A percentile compares a stretch with the other conserved stretches of the same genome.
Evolutionary conservation across 2,329 filamentous ascomycete genomes (phyloP).

Genomic region (Fusarium nisikadoi): DNA sequence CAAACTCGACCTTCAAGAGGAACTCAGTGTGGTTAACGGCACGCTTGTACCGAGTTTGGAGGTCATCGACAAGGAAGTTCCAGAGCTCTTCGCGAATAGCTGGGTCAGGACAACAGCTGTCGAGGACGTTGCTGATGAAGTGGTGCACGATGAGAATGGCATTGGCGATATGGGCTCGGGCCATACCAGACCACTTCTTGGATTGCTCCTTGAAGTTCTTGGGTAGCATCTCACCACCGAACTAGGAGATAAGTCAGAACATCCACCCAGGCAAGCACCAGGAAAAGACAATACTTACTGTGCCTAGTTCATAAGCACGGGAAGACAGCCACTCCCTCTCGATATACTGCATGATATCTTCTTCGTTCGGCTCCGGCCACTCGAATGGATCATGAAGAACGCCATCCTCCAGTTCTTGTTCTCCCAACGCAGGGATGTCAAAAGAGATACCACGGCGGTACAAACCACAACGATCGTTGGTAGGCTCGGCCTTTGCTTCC

Average conservation of each 20-base stretch:
- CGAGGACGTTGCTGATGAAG: constrained; percentile 60
- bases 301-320: constrained; percentile 66
- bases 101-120: constrained; percentile 55
- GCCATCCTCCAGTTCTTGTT: constrained; percentile 37
- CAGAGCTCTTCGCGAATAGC: constrained; percentile 56
- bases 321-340: constrained; percentile 52
- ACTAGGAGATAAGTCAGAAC: constrained; percentile 35
- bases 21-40: constrained; percentile 62
- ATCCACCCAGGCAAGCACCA: too few species aligned
- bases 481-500: not conserved
- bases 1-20: constrained; percentile 53
- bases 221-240: constrained; percentile 54
- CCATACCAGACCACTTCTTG: constrained; percentile 61
- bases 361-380: constrained; percentile 12
- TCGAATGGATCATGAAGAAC: constrained; percentile 40
- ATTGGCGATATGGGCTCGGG: constrained; percentile 61
- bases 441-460: constrained; percentile 6
- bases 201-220: constrained; percentile 64
- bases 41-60: constrained; percentile 57
- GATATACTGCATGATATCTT: constrained; percentile 51
- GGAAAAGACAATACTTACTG: constrained; percentile 45
- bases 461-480: constrained; percentile 26
- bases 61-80: constrained; percentile 56
- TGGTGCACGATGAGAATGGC: constrained; percentile 62
- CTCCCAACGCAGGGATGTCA: constrained; percentile 9